Evolutionary conservation across 805 yeast genomes (phyloP), one percentile per base, ranked within the genome.

Genomic region (Kockiozyma suomiensis): DNA sequence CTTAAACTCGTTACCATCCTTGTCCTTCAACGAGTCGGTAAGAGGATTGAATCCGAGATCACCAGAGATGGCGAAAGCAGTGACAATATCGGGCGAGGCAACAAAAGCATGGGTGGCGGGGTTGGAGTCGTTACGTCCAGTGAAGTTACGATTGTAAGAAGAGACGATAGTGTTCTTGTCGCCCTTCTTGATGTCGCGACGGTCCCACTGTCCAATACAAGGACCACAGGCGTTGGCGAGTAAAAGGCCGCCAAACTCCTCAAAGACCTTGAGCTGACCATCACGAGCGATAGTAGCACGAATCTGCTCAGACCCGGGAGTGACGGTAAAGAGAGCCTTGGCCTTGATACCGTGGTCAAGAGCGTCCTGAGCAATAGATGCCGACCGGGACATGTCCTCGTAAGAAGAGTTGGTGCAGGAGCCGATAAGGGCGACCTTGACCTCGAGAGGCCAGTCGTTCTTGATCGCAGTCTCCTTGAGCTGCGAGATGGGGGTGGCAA

Each of bases 161-260:
- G 98, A 91, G 77, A 93, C 92, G 69, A 93, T 94, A 55, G 98
- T 89, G 54, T 81, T 78, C 73, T 85, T 84, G 49, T 82, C 75
- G 46, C 88, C 82, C 73, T 89, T 96, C 66, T 82, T 81, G 54
- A 73, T 72, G 58, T 73, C 77, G 37, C 73, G 68, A 80, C 98
- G 88, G 75, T 94, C 97, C 99, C 99, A 93, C 81, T 93, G 99
- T 60, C 99, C 99, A 73, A 93, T 93, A 81, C 99, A 93, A 72
- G 98, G 99, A 69, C 99, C 99, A 82, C 99, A 93, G 21, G 99
- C 99, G 75, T 93, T 93, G 56, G 98, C 97, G 69, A 93, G 82
- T 47, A 93, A 96, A 61, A 84, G 81, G 68, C 97, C 99, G 62
- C 98, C 98, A 70, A 85, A 87, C 56, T 87, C 84, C 74, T 86